phyloP scores from a whole-genome alignment of 371 early-diverging fungal genomes.

The Rhizopus microsporus region DNA sequence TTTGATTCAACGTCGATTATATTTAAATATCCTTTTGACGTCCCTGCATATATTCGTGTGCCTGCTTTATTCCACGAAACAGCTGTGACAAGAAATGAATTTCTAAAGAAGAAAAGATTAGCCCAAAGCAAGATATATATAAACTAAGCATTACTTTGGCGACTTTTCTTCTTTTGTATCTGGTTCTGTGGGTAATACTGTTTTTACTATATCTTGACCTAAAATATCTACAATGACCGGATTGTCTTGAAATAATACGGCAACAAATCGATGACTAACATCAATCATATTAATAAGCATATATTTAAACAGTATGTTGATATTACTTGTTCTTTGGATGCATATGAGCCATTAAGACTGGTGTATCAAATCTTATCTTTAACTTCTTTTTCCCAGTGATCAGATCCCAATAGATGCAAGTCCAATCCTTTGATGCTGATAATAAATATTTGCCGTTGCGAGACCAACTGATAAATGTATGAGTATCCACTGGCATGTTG shows the following conservation, averaged over 20 bases:
- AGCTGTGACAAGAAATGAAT: constrained; percentile 35
- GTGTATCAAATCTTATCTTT: constrained; percentile 68
- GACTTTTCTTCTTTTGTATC: constrained; percentile 13
- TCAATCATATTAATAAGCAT: background rate
- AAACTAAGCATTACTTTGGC: constrained; percentile 5
- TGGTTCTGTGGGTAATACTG: constrained; percentile 26
- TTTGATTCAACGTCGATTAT: constrained; percentile 58
- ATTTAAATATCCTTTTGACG: constrained; percentile 66
- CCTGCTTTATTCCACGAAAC: constrained; percentile 57
- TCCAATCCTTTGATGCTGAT: constrained; percentile 76
- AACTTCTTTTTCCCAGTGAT: constrained; percentile 47
- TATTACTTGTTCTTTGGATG: constrained; percentile 70
- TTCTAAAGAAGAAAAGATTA: background rate
- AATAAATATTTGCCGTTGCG: constrained; percentile 69
- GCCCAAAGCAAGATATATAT: background rate
- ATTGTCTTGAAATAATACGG: constrained; percentile 52
- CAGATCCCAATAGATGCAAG: constrained; percentile 89
- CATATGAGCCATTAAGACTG: constrained; percentile 67
- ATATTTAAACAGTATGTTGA: background rate
- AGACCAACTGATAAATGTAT: constrained; percentile 58
- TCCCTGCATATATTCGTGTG: constrained; percentile 71
- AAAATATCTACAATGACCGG: constrained; percentile 57
- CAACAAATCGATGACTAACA: constrained; percentile 56
- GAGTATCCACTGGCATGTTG: background rate
- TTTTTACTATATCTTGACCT: constrained; percentile 25